Evolutionary conservation across 2,329 filamentous ascomycete species (phyloP).

Genomic region (Paradendryphiella salina): DNA sequence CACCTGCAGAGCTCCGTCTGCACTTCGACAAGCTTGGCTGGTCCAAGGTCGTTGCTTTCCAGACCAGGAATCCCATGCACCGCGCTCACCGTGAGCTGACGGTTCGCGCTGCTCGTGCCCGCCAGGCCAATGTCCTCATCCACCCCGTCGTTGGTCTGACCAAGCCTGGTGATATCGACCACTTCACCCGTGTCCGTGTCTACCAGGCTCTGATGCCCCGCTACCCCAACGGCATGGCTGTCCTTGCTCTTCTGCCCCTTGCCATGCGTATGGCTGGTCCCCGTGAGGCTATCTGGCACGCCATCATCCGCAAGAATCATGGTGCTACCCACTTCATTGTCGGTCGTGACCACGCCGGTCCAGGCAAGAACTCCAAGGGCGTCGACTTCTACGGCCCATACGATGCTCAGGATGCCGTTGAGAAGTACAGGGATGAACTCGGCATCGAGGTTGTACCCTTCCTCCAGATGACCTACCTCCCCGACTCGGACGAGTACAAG

Average conservation of each 20-base stretch:
- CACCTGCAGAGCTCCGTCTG: slow-evolving; percentile 87
- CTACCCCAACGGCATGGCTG: slow-evolving; percentile 99
- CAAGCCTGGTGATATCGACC: slow-evolving; percentile 98
- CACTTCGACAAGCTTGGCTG: slow-evolving; percentile 99
- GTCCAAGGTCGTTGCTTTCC: slow-evolving; percentile 97
- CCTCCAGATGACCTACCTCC: slow-evolving; percentile 99
- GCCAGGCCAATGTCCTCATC: slow-evolving; percentile 98
- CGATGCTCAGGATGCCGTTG: slow-evolving; percentile 92
- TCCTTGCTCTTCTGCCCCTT: slow-evolving; percentile 88
- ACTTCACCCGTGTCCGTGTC: slow-evolving; percentile 98
- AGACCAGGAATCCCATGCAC: slow-evolving; percentile 98
- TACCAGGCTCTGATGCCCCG: slow-evolving; percentile 96
- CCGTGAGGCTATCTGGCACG: slow-evolving; percentile 98
- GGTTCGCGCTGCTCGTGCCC: slow-evolving; percentile 90
- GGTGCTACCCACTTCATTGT: slow-evolving; percentile 99
- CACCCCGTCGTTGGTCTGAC: slow-evolving; percentile 98
- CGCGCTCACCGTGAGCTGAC: slow-evolving; percentile 97
- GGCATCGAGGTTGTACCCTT: slow-evolving; percentile 99
- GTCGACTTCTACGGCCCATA: slow-evolving; percentile 98
- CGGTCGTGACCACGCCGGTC: slow-evolving; percentile 95
- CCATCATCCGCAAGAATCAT: slow-evolving; percentile 99
- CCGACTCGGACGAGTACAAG: slow-evolving; percentile 94
- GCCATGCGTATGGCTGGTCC: slow-evolving; percentile 99
- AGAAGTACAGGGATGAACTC: slow-evolving; percentile 95
- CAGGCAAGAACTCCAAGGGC: slow-evolving; percentile 96